Conservation (phyloP, 345 rosid genomes). For the Lepidium aucheri region DNA sequence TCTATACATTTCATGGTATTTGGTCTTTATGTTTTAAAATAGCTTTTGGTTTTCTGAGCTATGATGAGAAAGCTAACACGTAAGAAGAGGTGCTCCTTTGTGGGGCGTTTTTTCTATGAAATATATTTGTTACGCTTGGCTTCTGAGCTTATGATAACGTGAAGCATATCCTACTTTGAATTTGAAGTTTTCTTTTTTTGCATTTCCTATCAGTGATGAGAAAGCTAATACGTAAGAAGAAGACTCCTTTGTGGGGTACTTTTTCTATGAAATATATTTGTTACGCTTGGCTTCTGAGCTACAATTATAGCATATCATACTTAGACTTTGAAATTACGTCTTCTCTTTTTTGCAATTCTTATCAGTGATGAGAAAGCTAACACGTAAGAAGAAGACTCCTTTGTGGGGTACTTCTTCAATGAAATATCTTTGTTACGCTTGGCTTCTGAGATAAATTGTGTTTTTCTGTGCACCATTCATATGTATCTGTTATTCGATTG, state of each 20-base stretch:
- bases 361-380: slow-evolving; percentile 33
- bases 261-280: slow-evolving; percentile 33
- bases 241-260: background rate
- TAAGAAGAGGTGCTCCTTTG: background rate
- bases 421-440: slow-evolving; percentile 49
- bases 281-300: slow-evolving; percentile 29
- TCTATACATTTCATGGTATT: background rate
- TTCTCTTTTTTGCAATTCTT: background rate
- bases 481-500: background rate
- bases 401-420: slow-evolving; percentile 22
- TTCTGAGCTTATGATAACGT: slow-evolving; percentile 10
- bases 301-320: background rate
- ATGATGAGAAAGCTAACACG: slow-evolving; percentile 28
- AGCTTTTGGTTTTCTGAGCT: background rate
- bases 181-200: background rate
- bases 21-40: background rate
- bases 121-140: slow-evolving; percentile 33
- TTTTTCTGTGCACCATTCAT: background rate
- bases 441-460: slow-evolving; percentile 42
- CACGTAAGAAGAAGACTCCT: slow-evolving; percentile 33
- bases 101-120: slow-evolving; percentile 22
- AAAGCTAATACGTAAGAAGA: slow-evolving; percentile 28
- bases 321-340: background rate
- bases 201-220: background rate
- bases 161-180: background rate